Percentiles rank a stretch among this genome's conserved stretches.
Conservation (phyloP, 257 asterid species). For the Solanum gracilifrons region DNA sequence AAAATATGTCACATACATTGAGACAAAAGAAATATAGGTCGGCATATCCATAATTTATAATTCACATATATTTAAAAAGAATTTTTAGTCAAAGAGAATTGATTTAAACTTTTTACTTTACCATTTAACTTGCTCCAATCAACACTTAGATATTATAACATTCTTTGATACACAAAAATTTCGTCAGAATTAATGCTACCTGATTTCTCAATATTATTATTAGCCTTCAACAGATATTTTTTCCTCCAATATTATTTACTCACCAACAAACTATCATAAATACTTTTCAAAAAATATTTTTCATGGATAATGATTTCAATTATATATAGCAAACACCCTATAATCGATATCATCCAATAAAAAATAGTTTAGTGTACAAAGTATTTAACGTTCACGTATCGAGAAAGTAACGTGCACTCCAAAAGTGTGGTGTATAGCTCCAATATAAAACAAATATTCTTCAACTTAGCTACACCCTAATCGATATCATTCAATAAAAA, state of each 20-base stretch:
- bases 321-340: background rate
- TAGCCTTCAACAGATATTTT: background rate
- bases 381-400: too few relatives aligned
- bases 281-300: background rate
- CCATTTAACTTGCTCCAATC: background rate
- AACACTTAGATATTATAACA: background rate
- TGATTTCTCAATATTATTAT: background rate
- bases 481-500: too few relatives aligned
- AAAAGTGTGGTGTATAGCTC: too few relatives aligned
- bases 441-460: too few relatives aligned
- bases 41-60: background rate
- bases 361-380: too few relatives aligned
- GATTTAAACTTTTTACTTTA: background rate
- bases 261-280: background rate
- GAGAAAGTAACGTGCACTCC: too few relatives aligned
- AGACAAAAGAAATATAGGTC: background rate
- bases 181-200: background rate
- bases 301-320: background rate
- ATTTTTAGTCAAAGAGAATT: background rate
- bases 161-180: background rate
- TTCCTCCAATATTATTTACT: background rate
- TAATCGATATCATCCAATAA: too few relatives aligned
- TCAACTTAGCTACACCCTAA: background rate
- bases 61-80: background rate
- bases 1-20: too few relatives aligned